Evolutionary conservation across 768 basidiomycete genomes (phyloP).

Genomic region (Serendipita sp.): DNA sequence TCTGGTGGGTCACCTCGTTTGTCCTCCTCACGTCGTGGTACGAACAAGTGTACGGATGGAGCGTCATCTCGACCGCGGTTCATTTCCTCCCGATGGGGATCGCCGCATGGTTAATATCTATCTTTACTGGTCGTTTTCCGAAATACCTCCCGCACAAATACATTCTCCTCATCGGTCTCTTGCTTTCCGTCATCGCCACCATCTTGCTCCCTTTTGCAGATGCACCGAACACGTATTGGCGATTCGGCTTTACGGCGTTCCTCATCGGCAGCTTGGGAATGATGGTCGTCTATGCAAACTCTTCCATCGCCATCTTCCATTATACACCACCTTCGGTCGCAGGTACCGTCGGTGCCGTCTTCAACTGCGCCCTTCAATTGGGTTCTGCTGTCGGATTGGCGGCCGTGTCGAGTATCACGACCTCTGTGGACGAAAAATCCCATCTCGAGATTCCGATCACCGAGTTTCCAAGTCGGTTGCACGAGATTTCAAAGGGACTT

Average conservation of each 20-base stretch:
- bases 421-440: conserved; percentile 22
- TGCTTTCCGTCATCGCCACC: conserved; percentile 24
- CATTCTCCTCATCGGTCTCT: conserved; percentile 28
- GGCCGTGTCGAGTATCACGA: conserved; percentile 31
- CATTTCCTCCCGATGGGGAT: conserved; percentile 18
- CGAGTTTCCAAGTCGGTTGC: background rate
- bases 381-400: conserved; percentile 37
- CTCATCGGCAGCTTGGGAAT: conserved; percentile 30
- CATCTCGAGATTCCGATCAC: background rate
- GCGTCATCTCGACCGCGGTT: conserved; percentile 22
- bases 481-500: background rate
- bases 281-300: conserved; percentile 30
- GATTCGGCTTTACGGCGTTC: conserved; percentile 33
- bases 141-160: conserved; percentile 21
- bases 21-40: conserved; percentile 23
- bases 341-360: conserved; percentile 39
- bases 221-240: conserved; percentile 28
- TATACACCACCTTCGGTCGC: conserved; percentile 32
- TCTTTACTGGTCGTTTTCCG: background rate
- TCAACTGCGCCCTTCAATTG: conserved; percentile 37
- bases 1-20: conserved; percentile 27
- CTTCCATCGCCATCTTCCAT: conserved; percentile 37
- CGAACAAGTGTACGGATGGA: conserved; percentile 29
- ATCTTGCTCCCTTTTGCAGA: conserved; percentile 28
- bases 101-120: conserved; percentile 5